Conservation (phyloP, 1,284 basidiomycete genomes). For the Cutaneotrichosporon arboriforme region DNA sequence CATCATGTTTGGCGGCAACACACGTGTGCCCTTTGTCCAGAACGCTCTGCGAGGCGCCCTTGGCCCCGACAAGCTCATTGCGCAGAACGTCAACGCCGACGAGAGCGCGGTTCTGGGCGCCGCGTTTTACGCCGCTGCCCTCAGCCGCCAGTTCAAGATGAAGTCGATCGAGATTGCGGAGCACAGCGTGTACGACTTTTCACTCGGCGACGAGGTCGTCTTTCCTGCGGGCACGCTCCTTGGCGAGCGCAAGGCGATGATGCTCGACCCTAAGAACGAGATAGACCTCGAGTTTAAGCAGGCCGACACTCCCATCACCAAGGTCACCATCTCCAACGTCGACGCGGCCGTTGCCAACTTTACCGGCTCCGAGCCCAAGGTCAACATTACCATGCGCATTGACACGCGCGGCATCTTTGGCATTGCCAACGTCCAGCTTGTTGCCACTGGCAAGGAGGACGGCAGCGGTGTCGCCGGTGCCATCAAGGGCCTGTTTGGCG, state of each 20-base stretch:
- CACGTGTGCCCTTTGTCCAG: conserved; percentile 89
- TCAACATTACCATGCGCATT: conserved; percentile 72
- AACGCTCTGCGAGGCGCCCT: conserved; percentile 67
- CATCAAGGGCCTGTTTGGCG: conserved; percentile 78
- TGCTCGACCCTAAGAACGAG: conserved; percentile 52
- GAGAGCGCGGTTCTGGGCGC: conserved; percentile 94
- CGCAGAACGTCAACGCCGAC: conserved; percentile 93
- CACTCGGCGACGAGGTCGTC: conserved; percentile 49
- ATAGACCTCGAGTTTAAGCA: conserved; percentile 69
- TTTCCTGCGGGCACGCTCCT: conserved; percentile 69
- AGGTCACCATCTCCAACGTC: conserved; percentile 33
- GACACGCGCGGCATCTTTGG: conserved; percentile 76
- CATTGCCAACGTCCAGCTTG: conserved; percentile 66
- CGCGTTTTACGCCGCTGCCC: conserved; percentile 82
- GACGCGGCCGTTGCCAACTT: conserved; percentile 37
- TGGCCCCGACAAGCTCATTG: conserved; percentile 70
- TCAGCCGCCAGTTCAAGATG: conserved; percentile 89
- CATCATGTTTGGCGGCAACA: conserved; percentile 83
- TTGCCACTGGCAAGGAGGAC: conserved; percentile 51
- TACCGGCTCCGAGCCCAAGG: conserved; percentile 48
- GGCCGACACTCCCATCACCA: conserved; percentile 33
- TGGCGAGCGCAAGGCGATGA: conserved; percentile 71
- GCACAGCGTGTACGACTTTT: conserved; percentile 58
- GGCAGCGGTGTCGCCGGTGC: conserved; percentile 69
- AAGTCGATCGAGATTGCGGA: conserved; percentile 86